Conservation (phyloP, 2,329 filamentous ascomycete species). For the Acrocalymma vagum region DNA sequence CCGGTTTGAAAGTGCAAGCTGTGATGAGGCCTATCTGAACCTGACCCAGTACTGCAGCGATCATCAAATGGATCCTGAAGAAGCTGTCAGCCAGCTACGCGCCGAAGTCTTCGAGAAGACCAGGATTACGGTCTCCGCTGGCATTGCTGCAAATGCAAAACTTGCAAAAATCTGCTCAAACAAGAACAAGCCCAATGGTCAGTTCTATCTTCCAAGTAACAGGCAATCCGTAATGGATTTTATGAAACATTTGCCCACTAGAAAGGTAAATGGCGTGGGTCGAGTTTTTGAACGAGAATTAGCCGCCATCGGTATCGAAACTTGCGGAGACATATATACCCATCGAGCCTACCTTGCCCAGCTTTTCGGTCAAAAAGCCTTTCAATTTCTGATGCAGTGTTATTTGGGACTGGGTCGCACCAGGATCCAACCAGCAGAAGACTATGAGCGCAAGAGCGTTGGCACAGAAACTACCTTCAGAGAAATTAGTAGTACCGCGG, state of each 20-base stretch:
- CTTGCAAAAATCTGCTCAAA: conserved; percentile 96
- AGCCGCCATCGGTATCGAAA: conserved; percentile 84
- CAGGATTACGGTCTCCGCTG: conserved; percentile 89
- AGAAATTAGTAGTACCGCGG: conserved; percentile 74
- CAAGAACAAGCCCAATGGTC: conserved; percentile 95
- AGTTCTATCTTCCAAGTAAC: conserved; percentile 79
- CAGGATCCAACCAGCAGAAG: conserved; percentile 83
- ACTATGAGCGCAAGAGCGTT: conserved; percentile 90
- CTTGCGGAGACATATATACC: conserved; percentile 85
- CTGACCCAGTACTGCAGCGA: conserved; percentile 83
- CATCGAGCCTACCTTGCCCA: conserved; percentile 76
- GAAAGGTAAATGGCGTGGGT: conserved; percentile 95
- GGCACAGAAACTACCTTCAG: conserved; percentile 92
- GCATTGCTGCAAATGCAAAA: conserved; percentile 91
- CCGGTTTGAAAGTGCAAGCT: conserved; percentile 89
- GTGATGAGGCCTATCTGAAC: conserved; percentile 96
- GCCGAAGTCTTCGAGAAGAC: conserved; percentile 78
- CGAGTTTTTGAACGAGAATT: conserved; percentile 92
- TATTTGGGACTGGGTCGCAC: conserved; percentile 89
- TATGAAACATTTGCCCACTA: conserved; percentile 82
- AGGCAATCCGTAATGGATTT: conserved; percentile 81
- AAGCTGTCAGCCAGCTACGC: conserved; percentile 80
- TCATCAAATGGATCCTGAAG: conserved; percentile 73
- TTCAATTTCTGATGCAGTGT: conserved; percentile 83
- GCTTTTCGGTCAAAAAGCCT: conserved; percentile 92